phyloP scores from a whole-genome alignment of 2,329 filamentous ascomycete genomes.

The Paracorniculantispora psalliotae region DNA sequence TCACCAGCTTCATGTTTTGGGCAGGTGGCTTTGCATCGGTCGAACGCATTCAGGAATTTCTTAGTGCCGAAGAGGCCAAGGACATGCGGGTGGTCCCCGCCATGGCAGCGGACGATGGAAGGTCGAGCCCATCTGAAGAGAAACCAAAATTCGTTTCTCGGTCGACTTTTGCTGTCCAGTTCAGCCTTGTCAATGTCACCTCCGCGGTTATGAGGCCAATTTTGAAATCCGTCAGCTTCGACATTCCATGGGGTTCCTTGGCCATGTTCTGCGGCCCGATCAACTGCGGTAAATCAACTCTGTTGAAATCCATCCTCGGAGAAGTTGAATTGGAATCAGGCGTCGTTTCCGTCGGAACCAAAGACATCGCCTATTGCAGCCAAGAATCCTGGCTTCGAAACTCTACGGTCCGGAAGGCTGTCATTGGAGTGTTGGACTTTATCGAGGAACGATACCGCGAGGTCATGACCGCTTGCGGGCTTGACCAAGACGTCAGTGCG shows the following conservation, averaged over 20 bases:
- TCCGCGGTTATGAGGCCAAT: not conserved
- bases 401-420: not conserved
- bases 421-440: not conserved
- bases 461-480: not conserved
- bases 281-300: not conserved
- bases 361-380: not conserved
- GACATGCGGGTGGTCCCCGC: not conserved
- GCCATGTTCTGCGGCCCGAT: conserved; percentile 1
- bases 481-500: not conserved
- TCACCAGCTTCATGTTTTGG: not conserved
- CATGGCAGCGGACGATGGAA: not conserved
- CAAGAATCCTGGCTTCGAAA: conserved; percentile 1
- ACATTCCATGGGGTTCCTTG: not conserved
- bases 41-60: not conserved
- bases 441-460: not conserved
- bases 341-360: not conserved
- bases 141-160: not conserved
- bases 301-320: not conserved
- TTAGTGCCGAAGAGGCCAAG: not conserved
- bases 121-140: not conserved
- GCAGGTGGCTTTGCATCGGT: not conserved
- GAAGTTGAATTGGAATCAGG: not conserved
- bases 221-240: not conserved
- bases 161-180: not conserved
- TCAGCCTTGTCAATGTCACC: not conserved